A percentile compares a stretch with the other conserved stretches of the same genome.
These are phyloP conservation scores for Diaporthe sp. DNA, from an alignment of 2,329 filamentous ascomycete genomes.

Conservation along the genomic window DNA sequence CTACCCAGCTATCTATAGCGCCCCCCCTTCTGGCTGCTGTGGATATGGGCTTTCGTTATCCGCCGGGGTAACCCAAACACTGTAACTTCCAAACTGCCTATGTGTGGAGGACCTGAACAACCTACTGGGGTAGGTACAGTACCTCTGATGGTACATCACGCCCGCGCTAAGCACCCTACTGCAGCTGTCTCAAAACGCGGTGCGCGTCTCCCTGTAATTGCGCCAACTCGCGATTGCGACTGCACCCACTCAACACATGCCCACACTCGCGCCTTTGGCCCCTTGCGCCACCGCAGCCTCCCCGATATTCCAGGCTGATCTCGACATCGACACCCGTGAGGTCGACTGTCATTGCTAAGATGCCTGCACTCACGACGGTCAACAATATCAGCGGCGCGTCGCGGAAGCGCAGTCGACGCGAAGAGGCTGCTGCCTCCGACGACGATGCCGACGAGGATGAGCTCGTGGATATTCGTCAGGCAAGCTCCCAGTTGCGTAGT, in stretches of 20 bases:
- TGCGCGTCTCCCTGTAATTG: conserved; percentile 25
- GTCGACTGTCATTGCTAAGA: conserved; percentile 37
- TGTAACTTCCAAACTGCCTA: too few relatives aligned
- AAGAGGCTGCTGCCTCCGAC: conserved; percentile 50
- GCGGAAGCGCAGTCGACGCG: conserved; percentile 60
- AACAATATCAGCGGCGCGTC: conserved; percentile 46
- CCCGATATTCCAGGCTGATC: background rate
- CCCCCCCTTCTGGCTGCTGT: background rate
- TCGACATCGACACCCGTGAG: background rate
- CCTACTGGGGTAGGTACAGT: background rate
- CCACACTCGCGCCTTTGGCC: background rate
- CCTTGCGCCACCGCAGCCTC: background rate
- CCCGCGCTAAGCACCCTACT: background rate
- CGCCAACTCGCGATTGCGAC: background rate
- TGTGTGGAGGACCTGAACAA: background rate
- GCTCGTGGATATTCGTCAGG: conserved; percentile 54
- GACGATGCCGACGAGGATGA: conserved; percentile 51
- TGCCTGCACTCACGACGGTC: conserved; percentile 50
- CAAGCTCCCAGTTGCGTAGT: conserved; percentile 57
- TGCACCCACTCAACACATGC: background rate
- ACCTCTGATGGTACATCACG: background rate
- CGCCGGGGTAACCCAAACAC: background rate
- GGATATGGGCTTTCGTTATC: background rate
- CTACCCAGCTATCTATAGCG: too few relatives aligned
- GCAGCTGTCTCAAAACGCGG: conserved; percentile 11